Conservation (phyloP, 1,139 yeast species). For the Yamadazyma pseudoaaseri region DNA sequence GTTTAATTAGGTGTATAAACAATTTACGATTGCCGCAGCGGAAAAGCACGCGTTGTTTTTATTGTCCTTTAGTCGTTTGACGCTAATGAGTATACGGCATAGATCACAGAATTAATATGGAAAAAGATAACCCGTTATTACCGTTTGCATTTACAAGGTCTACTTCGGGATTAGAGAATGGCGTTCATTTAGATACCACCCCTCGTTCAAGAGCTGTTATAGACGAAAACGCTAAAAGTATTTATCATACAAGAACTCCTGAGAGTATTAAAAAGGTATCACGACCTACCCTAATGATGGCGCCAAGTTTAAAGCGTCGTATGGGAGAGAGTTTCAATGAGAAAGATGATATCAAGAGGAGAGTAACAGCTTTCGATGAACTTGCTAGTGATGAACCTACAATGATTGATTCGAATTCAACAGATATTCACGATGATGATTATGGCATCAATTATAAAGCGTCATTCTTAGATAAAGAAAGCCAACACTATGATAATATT, state of each 20-base stretch:
- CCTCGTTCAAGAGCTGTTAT: conserved; percentile 34
- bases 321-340: conserved; percentile 49
- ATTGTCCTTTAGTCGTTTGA: conserved; percentile 2
- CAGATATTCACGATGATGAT: conserved; percentile 11
- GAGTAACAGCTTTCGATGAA: conserved; percentile 23
- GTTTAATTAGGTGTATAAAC: too few relatives aligned
- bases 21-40: not conserved
- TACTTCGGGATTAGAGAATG: conserved; percentile 22
- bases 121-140: conserved; percentile 37
- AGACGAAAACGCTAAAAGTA: conserved; percentile 40
- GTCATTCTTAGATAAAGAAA: conserved; percentile 5
- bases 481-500: conserved; percentile 8
- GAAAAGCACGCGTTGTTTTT: not conserved
- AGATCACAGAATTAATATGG: too few relatives aligned
- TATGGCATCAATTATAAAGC: conserved; percentile 8
- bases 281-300: conserved; percentile 23
- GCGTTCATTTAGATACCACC: conserved; percentile 30
- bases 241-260: conserved; percentile 31
- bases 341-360: conserved; percentile 41
- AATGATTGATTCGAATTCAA: conserved; percentile 15
- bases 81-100: conserved; percentile 2
- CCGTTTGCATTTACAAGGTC: conserved; percentile 42
- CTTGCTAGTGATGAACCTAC: conserved; percentile 16
- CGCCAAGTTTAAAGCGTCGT: conserved; percentile 42
- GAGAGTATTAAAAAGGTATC: conserved; percentile 4